phyloP scores from a whole-genome alignment of 2,329 filamentous ascomycete genomes.

The Aspergillus novofumigatus region DNA sequence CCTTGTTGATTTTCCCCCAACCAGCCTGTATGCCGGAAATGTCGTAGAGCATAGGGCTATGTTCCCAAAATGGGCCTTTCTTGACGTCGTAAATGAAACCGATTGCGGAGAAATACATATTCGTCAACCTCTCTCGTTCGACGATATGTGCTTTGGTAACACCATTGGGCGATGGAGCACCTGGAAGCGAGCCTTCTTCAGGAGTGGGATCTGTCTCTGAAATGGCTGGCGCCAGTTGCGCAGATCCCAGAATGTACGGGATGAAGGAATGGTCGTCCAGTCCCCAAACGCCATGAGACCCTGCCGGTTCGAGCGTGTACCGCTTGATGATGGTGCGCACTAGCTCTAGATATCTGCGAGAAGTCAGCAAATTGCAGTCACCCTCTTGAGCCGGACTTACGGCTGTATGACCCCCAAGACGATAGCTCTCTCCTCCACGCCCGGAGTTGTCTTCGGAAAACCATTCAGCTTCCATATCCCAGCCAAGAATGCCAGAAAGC shows the following conservation, averaged over 20 bases:
- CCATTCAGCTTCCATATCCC: slow-evolving; percentile 85
- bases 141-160: slow-evolving; percentile 64
- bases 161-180: slow-evolving; percentile 66
- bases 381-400: slow-evolving; percentile 47
- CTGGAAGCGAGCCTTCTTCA: slow-evolving; percentile 70
- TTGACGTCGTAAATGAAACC: slow-evolving; percentile 98
- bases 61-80: slow-evolving; percentile 92
- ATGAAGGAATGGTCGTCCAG: slow-evolving; percentile 96
- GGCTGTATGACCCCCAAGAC: slow-evolving; percentile 79
- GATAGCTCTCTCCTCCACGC: slow-evolving; percentile 68
- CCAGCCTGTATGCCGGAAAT: slow-evolving; percentile 85
- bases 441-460: slow-evolving; percentile 58
- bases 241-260: slow-evolving; percentile 92
- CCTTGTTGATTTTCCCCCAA: slow-evolving; percentile 99
- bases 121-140: slow-evolving; percentile 59
- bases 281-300: slow-evolving; percentile 96
- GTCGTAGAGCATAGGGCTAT: slow-evolving; percentile 90
- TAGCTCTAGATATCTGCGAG: slow-evolving; percentile 67
- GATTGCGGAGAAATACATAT: slow-evolving; percentile 93
- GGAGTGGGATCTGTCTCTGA: slow-evolving; percentile 61
- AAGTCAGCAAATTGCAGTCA: neutral
- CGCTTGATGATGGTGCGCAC: slow-evolving; percentile 78
- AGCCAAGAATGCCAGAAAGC: slow-evolving; percentile 86
- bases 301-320: slow-evolving; percentile 91
- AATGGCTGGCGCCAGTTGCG: slow-evolving; percentile 78